Evolutionary conservation across 352 stramenopile genomes (phyloP).

Genomic region (Thalassiosira mediterranea): DNA sequence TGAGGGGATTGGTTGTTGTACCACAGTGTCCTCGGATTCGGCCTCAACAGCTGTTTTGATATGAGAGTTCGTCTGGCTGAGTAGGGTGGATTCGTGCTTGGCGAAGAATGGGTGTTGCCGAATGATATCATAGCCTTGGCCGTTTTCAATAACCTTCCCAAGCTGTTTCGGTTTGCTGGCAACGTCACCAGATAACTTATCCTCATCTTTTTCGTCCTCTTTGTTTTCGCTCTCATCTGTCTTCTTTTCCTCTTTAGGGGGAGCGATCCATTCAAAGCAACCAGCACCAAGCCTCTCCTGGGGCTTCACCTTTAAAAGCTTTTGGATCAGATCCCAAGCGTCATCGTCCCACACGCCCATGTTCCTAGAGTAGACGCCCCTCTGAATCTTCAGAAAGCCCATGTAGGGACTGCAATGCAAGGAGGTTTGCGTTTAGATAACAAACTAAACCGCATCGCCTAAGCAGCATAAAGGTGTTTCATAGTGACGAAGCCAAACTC

Average conservation of each 20-base stretch:
- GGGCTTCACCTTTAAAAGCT: constrained; percentile 77
- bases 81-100: constrained; percentile 35
- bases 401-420: constrained; percentile 87
- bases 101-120: constrained; percentile 83
- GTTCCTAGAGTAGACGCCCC: constrained; percentile 58
- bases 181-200: neutral
- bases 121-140: constrained; percentile 73
- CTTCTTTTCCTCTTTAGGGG: constrained; percentile 12
- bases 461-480: too few relatives aligned
- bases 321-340: constrained; percentile 81
- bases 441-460: too few relatives aligned
- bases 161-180: neutral
- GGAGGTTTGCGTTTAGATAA: neutral
- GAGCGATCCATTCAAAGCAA: constrained; percentile 57
- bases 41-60: constrained; percentile 14
- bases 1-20: constrained; percentile 69
- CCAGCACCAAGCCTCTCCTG: constrained; percentile 79
- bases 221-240: constrained; percentile 10
- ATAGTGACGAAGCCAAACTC: too few relatives aligned
- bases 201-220: constrained; percentile 12
- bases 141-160: constrained; percentile 39
- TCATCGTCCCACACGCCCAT: constrained; percentile 79
- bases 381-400: constrained; percentile 87
- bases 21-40: constrained; percentile 17
- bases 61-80: constrained; percentile 36